phyloP scores from a whole-genome alignment of 306 rosid genomes.

The Prunus kanzakura region DNA sequence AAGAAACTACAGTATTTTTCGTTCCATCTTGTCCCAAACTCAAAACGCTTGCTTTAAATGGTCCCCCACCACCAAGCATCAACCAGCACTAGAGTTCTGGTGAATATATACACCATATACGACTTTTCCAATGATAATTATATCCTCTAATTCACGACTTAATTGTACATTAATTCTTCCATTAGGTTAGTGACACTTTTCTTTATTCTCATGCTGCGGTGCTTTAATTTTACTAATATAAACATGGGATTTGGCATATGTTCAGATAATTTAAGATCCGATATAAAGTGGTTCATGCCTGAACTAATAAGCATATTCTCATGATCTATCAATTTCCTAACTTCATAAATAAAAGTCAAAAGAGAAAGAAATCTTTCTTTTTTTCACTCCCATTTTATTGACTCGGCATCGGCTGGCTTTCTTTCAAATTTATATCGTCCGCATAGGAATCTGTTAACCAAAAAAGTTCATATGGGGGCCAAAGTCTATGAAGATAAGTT shows the following conservation, averaged over 20 bases:
- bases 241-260: slow-evolving; percentile 6
- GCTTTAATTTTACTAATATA: not conserved
- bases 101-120: not conserved
- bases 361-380: not conserved
- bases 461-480: too few species aligned
- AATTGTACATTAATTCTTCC: slow-evolving; percentile 13
- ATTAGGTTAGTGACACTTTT: slow-evolving; percentile 12
- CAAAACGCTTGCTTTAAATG: too few species aligned
- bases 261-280: not conserved
- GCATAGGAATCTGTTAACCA: too few species aligned
- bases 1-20: too few species aligned
- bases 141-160: not conserved
- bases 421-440: too few species aligned
- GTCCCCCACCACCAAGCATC: not conserved
- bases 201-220: slow-evolving; percentile 15
- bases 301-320: not conserved
- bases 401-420: not conserved
- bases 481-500: too few species aligned
- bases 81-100: not conserved
- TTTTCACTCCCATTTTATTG: not conserved
- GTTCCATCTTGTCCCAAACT: too few species aligned
- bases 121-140: not conserved
- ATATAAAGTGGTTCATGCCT: slow-evolving; percentile 11
- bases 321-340: not conserved
- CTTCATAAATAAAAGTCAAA: not conserved